phyloP scores from a whole-genome alignment of 352 stramenopile species.

The Elongisporangium senticosum region DNA sequence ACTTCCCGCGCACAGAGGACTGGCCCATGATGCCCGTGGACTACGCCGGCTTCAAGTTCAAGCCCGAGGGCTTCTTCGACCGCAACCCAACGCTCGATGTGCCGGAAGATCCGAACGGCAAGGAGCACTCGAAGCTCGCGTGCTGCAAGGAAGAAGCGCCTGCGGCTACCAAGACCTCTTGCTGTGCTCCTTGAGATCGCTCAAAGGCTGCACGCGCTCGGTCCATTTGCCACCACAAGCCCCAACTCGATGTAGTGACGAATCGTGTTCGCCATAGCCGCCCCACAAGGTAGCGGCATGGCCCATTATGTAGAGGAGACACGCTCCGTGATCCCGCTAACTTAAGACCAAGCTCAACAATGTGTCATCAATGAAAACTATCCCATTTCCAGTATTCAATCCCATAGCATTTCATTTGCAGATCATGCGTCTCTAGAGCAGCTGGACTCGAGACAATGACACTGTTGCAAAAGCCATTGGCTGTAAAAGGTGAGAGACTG shows the following conservation, averaged over 20 bases:
- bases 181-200: neutral
- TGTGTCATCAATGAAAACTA: no score
- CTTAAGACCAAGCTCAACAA: neutral
- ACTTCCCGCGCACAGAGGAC: conserved; percentile 67
- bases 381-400: neutral
- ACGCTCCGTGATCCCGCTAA: neutral
- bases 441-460: no score
- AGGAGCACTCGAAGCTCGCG: conserved; percentile 22
- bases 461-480: no score
- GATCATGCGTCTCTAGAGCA: no score
- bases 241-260: neutral
- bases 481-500: no score
- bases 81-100: conserved; percentile 50
- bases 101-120: conserved; percentile 33
- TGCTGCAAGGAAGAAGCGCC: neutral
- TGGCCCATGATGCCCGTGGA: conserved; percentile 78
- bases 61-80: conserved; percentile 62
- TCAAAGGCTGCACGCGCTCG: neutral
- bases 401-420: no score
- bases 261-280: neutral
- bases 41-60: conserved; percentile 60
- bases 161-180: neutral
- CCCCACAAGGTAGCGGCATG: no score
- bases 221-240: neutral
- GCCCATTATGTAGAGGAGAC: neutral